A percentile compares a stretch with the other conserved stretches of the same genome.
Evolutionary conservation across 1,284 basidiomycete species (phyloP).

Genomic region (Ganoderma multipileum): DNA sequence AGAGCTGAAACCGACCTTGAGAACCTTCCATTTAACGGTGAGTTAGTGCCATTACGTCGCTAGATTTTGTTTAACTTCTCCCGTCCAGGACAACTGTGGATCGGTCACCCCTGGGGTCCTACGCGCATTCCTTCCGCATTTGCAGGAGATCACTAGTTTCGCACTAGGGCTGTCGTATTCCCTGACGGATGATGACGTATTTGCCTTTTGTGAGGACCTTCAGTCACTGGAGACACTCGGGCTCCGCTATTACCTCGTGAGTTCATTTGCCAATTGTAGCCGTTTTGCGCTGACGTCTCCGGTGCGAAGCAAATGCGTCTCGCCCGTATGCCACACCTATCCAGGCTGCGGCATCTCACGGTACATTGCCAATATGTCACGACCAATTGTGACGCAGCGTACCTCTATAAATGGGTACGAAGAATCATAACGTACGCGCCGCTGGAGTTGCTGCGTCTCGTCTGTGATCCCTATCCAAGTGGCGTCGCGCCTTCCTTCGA

Average conservation of each 20-base stretch:
- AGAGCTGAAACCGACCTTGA: slow-evolving; percentile 43
- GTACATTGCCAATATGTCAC: slow-evolving; percentile 40
- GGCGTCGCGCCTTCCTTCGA: slow-evolving; percentile 45
- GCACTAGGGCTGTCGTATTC: slow-evolving; percentile 62
- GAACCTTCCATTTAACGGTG: slow-evolving; percentile 50
- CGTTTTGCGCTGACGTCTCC: background rate
- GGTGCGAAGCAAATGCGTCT: slow-evolving; percentile 50
- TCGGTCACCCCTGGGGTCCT: slow-evolving; percentile 65
- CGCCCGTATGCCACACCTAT: slow-evolving; percentile 40
- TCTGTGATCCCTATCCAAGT: background rate
- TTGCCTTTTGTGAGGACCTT: slow-evolving; percentile 50
- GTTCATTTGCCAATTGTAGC: slow-evolving; percentile 21
- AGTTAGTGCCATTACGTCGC: slow-evolving; percentile 15
- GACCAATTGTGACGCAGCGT: slow-evolving; percentile 39
- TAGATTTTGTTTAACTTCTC: background rate
- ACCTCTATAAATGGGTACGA: slow-evolving; percentile 54
- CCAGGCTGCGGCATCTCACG: slow-evolving; percentile 47
- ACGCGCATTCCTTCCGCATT: slow-evolving; percentile 46
- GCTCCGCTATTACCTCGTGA: slow-evolving; percentile 56
- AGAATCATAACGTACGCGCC: slow-evolving; percentile 46
- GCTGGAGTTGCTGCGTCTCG: slow-evolving; percentile 45
- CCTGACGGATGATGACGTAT: slow-evolving; percentile 55
- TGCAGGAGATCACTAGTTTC: slow-evolving; percentile 42
- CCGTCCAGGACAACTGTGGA: slow-evolving; percentile 56
- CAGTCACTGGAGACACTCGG: slow-evolving; percentile 45